These are phyloP conservation scores for Protomyces lactucae-debilis DNA, from an alignment of 1,139 yeast genomes.

Conservation along the genomic window DNA sequence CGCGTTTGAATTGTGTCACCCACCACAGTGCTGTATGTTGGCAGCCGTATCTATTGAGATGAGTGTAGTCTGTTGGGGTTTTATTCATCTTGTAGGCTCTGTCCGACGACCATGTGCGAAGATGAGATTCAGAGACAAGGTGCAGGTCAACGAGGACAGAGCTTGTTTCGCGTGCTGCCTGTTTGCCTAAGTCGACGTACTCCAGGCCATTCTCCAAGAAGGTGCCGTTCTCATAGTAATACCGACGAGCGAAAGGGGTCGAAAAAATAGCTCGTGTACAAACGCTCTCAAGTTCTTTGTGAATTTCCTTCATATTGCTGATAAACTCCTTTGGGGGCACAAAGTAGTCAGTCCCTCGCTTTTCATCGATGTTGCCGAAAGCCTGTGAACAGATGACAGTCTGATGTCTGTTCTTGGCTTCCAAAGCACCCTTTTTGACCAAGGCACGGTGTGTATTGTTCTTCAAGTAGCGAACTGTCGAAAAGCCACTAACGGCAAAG, in stretches of 20 bases:
- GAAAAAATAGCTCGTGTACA: not conserved
- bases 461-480: not conserved
- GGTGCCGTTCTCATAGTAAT: not conserved
- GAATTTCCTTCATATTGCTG: not conserved
- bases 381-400: not conserved
- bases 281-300: not conserved
- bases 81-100: too few relatives aligned
- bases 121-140: not conserved
- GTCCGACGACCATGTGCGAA: too few relatives aligned
- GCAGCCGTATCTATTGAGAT: too few relatives aligned
- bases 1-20: too few relatives aligned
- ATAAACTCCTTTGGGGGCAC: not conserved
- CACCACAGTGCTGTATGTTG: too few relatives aligned
- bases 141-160: not conserved
- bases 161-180: not conserved
- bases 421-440: not conserved
- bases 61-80: too few relatives aligned
- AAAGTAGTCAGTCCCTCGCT: not conserved
- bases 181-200: not conserved
- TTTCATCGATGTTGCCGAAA: not conserved
- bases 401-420: not conserved
- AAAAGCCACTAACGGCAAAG: not conserved
- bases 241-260: not conserved
- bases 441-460: not conserved
- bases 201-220: not conserved